phyloP scores from a whole-genome alignment of 169 alveolate species.

The Theileria parva region DNA sequence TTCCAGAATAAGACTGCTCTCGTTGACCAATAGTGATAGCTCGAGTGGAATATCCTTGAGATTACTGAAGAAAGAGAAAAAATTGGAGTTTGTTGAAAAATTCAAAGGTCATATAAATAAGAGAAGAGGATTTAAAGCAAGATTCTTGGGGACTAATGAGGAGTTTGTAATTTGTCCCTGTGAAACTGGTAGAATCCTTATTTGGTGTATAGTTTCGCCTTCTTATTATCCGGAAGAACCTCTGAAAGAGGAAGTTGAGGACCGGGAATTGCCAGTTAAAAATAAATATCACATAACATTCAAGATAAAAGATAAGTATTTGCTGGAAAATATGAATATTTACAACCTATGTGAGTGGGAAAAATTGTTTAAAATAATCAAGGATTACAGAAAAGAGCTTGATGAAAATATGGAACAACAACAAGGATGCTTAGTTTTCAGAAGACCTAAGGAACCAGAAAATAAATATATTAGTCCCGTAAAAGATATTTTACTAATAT shows the following conservation, averaged over 20 bases:
- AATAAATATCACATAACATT: conserved; percentile 8
- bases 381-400: background rate
- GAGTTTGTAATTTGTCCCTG: conserved; percentile 45
- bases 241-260: conserved; percentile 1
- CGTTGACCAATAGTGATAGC: background rate
- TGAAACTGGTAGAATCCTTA: conserved; percentile 24
- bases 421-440: conserved; percentile 4
- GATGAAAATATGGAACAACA: background rate
- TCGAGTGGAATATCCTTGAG: too few relatives aligned
- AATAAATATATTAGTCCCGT: background rate
- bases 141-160: conserved; percentile 31
- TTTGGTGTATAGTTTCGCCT: conserved; percentile 21
- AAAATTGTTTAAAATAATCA: conserved; percentile 10
- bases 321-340: conserved; percentile 4
- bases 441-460: background rate
- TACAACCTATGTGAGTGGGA: conserved; percentile 58
- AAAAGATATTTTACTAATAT: conserved; percentile 6
- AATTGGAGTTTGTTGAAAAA: conserved; percentile 28
- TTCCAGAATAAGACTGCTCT: conserved; percentile 47
- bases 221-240: background rate
- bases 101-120: conserved; percentile 46
- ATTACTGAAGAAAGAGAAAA: conserved; percentile 1
- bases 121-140: conserved; percentile 10
- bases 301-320: background rate
- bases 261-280: background rate